A percentile compares a stretch with the other conserved stretches of the same genome.
Conservation (phyloP, 306 rosid species). For the Prunus persica region DNA sequence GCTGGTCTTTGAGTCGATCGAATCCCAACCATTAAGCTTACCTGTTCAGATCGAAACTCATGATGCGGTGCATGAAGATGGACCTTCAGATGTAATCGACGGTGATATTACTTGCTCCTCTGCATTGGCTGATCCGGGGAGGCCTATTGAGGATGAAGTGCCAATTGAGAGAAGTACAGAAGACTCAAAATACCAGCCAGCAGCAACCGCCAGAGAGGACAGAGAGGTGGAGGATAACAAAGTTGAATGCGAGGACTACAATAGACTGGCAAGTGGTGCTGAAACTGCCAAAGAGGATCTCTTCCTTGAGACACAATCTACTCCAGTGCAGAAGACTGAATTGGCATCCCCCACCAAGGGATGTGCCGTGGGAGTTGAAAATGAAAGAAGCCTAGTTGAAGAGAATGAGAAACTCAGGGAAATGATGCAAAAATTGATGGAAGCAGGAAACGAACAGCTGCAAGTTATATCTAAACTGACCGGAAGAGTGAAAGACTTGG, state of each 20-base stretch:
- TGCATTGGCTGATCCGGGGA: neutral
- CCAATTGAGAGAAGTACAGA: neutral
- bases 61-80: neutral
- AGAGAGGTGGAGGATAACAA: neutral
- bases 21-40: neutral
- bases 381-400: constrained; percentile 26
- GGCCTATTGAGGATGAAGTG: neutral
- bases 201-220: neutral
- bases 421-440: constrained; percentile 56
- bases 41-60: neutral
- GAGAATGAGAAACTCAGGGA: constrained; percentile 59
- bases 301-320: neutral
- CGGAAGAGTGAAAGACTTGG: constrained; percentile 63
- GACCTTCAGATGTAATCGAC: neutral
- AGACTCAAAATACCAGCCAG: neutral
- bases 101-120: neutral
- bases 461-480: constrained; percentile 51
- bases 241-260: neutral
- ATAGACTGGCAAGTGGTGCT: neutral
- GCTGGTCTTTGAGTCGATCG: neutral
- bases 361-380: neutral
- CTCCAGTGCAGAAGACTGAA: constrained; percentile 4
- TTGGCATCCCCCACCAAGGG: neutral
- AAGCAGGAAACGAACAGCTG: constrained; percentile 60
- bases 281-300: neutral